Evolutionary conservation across 257 asterid species (phyloP), one percentile per base, ranked within the genome.

Genomic region (Solanum peruvianum): DNA sequence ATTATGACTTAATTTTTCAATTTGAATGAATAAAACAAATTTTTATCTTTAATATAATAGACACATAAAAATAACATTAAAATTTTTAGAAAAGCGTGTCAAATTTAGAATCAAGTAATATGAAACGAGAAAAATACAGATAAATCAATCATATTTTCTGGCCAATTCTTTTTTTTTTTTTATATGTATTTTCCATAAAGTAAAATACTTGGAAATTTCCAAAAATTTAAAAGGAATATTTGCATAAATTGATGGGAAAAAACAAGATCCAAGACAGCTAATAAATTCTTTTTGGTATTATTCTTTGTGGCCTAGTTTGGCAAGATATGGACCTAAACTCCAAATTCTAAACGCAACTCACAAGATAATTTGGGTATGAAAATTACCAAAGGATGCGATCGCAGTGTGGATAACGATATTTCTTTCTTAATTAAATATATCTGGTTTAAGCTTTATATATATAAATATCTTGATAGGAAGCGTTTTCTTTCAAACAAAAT

Each of bases 371-470:
- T 77, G 47, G 83, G 39, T 77, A 25, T 44, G 25, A 66, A 66
- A 23, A 23, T n/a, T 9, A 23, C 14, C 5, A 0, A 52, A 52
- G 0, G 10, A 20, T 18, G 2, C 3, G 62, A 9, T 16, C 5
- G 23, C 62, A 18, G 1, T 18, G 4, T 16, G 10, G 1, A 52
- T 52, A 23, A 7, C 10, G 2, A 16, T 52, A 23, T 52, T 52
- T 16, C 10, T 16, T 23, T 52, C 23, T 52, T 52, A 18, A 52
- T 52, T 1, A 52, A 18, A 52, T 16, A 52, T 18, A 18, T 52
- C 0, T 6, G 4, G 7, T 52, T 52, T 52, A 23, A 52, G 0
- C 4, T 1, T 0, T 0, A 0, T 52, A 2, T 52, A 16, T 52
- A 9, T 3, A 52, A 16, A 6, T 16, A 52, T 18, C 1, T 16